phyloP scores from a whole-genome alignment of 1,139 yeast species.

The Blastobotrys capitulatus region DNA sequence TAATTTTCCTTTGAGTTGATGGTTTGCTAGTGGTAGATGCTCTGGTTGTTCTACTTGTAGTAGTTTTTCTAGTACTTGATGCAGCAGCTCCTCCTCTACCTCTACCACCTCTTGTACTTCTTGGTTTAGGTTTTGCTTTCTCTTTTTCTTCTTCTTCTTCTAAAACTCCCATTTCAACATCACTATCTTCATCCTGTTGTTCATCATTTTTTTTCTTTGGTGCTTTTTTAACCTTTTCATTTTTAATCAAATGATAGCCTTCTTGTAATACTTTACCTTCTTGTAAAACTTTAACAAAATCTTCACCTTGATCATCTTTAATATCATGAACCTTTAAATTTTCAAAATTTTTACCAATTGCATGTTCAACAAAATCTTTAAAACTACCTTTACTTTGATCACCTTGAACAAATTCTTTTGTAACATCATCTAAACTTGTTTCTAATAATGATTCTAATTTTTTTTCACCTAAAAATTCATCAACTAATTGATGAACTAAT shows the following conservation, averaged over 20 bases:
- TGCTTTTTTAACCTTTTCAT: background rate
- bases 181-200: background rate
- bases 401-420: constrained; percentile 57
- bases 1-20: too few species aligned
- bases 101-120: background rate
- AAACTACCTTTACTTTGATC: constrained; percentile 77
- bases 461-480: constrained; percentile 50
- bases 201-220: background rate
- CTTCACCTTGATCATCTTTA: constrained; percentile 30
- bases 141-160: constrained; percentile 1
- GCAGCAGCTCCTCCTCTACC: constrained; percentile 2
- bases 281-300: constrained; percentile 14
- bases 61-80: background rate
- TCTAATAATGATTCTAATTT: constrained; percentile 70
- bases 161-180: background rate
- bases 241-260: background rate
- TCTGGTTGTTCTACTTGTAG: background rate
- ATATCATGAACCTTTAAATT: constrained; percentile 42
- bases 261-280: constrained; percentile 11
- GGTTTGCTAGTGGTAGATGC: background rate
- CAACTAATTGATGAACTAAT: constrained; percentile 55
- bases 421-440: constrained; percentile 67
- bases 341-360: constrained; percentile 57
- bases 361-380: constrained; percentile 60
- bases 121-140: constrained; percentile 1